phyloP scores from a whole-genome alignment of 2,329 filamentous ascomycete genomes.

The Sporothrix euskadiensis region DNA sequence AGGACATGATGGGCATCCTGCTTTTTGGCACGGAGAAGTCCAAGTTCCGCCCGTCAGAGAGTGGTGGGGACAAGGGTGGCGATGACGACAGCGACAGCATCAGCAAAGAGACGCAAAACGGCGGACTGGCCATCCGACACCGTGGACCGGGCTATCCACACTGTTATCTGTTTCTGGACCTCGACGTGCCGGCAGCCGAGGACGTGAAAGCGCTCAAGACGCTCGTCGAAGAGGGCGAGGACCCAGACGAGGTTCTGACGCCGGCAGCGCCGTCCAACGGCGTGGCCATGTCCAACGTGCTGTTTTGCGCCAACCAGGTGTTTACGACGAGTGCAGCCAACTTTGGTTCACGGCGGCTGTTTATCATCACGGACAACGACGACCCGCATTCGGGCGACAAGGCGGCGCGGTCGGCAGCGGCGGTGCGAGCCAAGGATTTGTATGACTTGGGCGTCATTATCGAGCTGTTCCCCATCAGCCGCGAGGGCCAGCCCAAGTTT shows the following conservation, averaged over 20 bases:
- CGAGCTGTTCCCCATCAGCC: slow-evolving; percentile 87
- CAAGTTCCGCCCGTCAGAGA: slow-evolving; percentile 60
- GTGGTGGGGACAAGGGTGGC: neutral
- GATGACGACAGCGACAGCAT: slow-evolving; percentile 44
- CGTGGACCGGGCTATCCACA: slow-evolving; percentile 73
- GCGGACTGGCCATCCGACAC: slow-evolving; percentile 13
- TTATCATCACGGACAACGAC: slow-evolving; percentile 94
- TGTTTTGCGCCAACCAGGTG: slow-evolving; percentile 95
- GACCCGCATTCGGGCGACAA: slow-evolving; percentile 76
- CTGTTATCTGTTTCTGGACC: slow-evolving; percentile 86
- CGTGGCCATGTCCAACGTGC: slow-evolving; percentile 80
- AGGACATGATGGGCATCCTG: slow-evolving; percentile 94
- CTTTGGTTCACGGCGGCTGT: slow-evolving; percentile 88
- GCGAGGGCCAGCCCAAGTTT: slow-evolving; percentile 64
- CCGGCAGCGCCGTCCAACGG: slow-evolving; percentile 61
- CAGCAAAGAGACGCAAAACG: slow-evolving; percentile 33
- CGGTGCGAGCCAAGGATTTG: slow-evolving; percentile 87
- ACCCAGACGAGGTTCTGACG: slow-evolving; percentile 66
- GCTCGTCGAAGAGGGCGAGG: slow-evolving; percentile 76
- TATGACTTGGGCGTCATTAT: slow-evolving; percentile 92
- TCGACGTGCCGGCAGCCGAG: slow-evolving; percentile 81
- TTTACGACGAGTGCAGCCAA: slow-evolving; percentile 95
- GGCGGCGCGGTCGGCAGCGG: slow-evolving; percentile 70
- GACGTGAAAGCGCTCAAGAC: slow-evolving; percentile 79
- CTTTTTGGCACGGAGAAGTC: slow-evolving; percentile 88